phyloP scores from a whole-genome alignment of 345 rosid genomes.

The Brassica nigra region DNA sequence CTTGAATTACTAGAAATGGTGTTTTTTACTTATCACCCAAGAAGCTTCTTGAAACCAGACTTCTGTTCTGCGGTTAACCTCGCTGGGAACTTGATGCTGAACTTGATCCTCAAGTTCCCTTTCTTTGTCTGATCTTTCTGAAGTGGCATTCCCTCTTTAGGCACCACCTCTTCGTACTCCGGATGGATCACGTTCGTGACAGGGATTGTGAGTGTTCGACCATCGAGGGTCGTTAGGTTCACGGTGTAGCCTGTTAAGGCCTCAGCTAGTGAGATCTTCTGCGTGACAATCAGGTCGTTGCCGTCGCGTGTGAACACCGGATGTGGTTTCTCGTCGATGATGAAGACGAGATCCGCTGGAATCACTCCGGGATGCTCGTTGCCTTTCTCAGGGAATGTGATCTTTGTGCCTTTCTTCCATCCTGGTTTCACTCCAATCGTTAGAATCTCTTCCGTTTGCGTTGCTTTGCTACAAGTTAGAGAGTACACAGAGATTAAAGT shows the following conservation, averaged over 20 bases:
- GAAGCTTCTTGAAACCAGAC: constrained; percentile 50
- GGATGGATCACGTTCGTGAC: constrained; percentile 53
- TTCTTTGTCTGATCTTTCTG: constrained; percentile 56
- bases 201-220: constrained; percentile 48
- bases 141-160: constrained; percentile 64
- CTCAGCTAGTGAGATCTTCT: constrained; percentile 52
- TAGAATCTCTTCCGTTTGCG: constrained; percentile 45
- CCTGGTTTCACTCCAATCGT: constrained; percentile 54
- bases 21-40: constrained; percentile 22
- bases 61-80: constrained; percentile 54
- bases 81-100: constrained; percentile 61
- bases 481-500: neutral
- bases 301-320: constrained; percentile 58
- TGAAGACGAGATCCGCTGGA: constrained; percentile 55
- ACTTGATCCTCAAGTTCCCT: constrained; percentile 65
- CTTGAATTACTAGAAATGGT: neutral
- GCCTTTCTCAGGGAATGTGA: constrained; percentile 57
- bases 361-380: constrained; percentile 45
- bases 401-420: constrained; percentile 61
- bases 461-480: constrained; percentile 42
- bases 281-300: constrained; percentile 52
- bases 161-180: constrained; percentile 52
- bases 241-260: constrained; percentile 62
- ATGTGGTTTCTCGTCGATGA: constrained; percentile 66
- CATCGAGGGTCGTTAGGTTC: constrained; percentile 57